phyloP scores from a whole-genome alignment of 83 land plant genomes.

The Diphasiastrum complanatum region DNA sequence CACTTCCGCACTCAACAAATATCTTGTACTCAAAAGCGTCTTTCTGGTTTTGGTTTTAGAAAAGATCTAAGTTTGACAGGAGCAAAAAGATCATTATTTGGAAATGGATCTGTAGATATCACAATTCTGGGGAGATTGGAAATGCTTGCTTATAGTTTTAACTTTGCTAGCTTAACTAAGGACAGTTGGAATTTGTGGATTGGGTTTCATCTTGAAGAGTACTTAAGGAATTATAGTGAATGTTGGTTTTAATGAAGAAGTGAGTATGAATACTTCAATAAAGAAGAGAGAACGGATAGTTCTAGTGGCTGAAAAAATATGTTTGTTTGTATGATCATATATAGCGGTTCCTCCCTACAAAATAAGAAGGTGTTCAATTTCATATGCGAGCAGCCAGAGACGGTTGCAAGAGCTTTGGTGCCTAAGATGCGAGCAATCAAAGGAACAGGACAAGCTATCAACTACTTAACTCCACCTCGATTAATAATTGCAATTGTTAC shows the following conservation, averaged over 20 bases:
- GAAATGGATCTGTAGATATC: too few relatives aligned
- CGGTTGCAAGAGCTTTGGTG: conserved; percentile 89
- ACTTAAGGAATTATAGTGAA: too few relatives aligned
- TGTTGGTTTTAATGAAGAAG: too few relatives aligned
- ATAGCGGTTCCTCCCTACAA: conserved; percentile 76
- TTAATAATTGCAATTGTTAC: conserved; percentile 84
- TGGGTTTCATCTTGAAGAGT: too few relatives aligned
- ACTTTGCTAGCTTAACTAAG: too few relatives aligned
- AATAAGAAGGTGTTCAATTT: conserved; percentile 96
- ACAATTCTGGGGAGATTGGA: too few relatives aligned
- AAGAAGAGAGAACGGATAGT: neutral
- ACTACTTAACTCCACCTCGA: conserved; percentile 91
- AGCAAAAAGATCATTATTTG: too few relatives aligned
- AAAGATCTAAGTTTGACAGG: conserved; percentile 4
- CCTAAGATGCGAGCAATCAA: conserved; percentile 83
- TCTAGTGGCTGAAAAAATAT: neutral
- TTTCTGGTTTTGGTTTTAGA: neutral
- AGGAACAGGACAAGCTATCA: conserved; percentile 88
- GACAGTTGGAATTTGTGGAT: too few relatives aligned
- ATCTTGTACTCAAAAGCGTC: neutral
- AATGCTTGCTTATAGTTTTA: too few relatives aligned
- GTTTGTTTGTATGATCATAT: neutral
- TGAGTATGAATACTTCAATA: neutral
- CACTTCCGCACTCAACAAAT: neutral
- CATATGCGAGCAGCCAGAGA: conserved; percentile 98